Conservation (phyloP, 1,284 basidiomycete species). For the Papiliotrema laurentii region DNA sequence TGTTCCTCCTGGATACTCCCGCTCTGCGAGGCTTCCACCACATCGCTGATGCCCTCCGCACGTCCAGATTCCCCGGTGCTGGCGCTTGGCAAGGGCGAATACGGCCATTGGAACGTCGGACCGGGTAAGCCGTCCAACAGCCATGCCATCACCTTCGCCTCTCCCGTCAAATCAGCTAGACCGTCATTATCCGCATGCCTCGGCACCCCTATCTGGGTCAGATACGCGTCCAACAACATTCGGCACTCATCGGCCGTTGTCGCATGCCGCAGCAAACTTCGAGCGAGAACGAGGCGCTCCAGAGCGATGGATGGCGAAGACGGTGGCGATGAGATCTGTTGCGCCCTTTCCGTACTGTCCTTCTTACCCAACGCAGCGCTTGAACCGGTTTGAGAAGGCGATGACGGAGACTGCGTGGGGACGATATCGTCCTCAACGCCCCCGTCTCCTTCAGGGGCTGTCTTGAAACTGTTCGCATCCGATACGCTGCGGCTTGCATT, state of each 20-base stretch:
- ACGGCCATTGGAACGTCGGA: not conserved
- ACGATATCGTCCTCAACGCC: not conserved
- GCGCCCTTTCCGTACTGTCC: too few relatives aligned
- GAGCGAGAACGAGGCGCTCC: conserved; percentile 57
- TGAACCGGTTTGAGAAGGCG: too few relatives aligned
- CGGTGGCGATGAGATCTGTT: not conserved
- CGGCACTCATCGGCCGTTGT: conserved; percentile 76
- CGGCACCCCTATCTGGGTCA: conserved; percentile 59
- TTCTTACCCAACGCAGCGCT: too few relatives aligned
- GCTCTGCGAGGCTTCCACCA: not conserved
- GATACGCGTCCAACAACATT: conserved; percentile 72
- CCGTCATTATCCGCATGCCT: not conserved
- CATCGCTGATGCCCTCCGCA: not conserved
- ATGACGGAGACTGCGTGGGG: not conserved
- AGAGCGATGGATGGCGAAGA: not conserved
- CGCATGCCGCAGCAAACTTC: conserved; percentile 63
- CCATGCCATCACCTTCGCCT: not conserved
- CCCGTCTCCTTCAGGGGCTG: conserved; percentile 10
- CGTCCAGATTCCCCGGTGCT: too few relatives aligned
- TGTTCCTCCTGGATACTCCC: not conserved
- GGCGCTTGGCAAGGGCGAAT: not conserved
- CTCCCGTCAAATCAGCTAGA: not conserved
- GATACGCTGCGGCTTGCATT: not conserved
- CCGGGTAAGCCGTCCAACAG: not conserved
- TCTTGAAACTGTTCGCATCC: conserved; percentile 15